phyloP scores from a whole-genome alignment of 2,329 filamentous ascomycete genomes.

The Cytospora chrysosperma region DNA sequence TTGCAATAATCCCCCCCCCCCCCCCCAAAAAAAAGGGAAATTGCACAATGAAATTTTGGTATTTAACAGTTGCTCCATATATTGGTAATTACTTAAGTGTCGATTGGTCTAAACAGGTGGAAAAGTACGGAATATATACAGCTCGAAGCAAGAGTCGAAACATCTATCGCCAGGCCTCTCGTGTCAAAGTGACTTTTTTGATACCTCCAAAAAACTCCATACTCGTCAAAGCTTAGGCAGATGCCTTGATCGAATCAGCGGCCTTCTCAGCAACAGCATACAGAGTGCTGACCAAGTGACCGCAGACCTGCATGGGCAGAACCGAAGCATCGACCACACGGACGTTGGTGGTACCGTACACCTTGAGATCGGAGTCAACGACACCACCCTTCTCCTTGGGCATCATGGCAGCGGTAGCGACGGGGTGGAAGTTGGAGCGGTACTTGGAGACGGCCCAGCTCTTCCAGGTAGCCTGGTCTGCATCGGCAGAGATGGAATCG shows the following conservation, averaged over 20 bases:
- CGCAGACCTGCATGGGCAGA: conserved; percentile 38
- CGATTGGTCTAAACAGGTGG: not conserved
- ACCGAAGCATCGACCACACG: conserved; percentile 45
- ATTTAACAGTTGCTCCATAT: not conserved
- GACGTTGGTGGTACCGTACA: conserved; percentile 43
- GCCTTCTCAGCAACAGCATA: conserved; percentile 48
- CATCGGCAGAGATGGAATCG: conserved; percentile 13
- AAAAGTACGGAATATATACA: not conserved
- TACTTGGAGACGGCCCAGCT: conserved; percentile 28
- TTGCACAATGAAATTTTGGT: not conserved
- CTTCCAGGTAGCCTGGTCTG: not conserved
- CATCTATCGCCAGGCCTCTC: not conserved
- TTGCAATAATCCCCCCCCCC: no score
- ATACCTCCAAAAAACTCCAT: not conserved
- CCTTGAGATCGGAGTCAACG: conserved; percentile 39
- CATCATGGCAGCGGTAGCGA: conserved; percentile 42
- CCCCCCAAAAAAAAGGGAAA: no score
- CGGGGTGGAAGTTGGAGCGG: conserved; percentile 36
- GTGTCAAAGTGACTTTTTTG: not conserved
- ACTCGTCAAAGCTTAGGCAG: not conserved
- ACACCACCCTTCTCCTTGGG: conserved; percentile 40
- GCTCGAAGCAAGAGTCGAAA: not conserved
- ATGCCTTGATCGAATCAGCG: conserved; percentile 25
- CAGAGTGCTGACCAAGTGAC: conserved; percentile 44
- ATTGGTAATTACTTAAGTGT: not conserved